These are phyloP conservation scores for Magnolia sinica DNA, from an alignment of 164 flowering plant species.

Conservation along the genomic window DNA sequence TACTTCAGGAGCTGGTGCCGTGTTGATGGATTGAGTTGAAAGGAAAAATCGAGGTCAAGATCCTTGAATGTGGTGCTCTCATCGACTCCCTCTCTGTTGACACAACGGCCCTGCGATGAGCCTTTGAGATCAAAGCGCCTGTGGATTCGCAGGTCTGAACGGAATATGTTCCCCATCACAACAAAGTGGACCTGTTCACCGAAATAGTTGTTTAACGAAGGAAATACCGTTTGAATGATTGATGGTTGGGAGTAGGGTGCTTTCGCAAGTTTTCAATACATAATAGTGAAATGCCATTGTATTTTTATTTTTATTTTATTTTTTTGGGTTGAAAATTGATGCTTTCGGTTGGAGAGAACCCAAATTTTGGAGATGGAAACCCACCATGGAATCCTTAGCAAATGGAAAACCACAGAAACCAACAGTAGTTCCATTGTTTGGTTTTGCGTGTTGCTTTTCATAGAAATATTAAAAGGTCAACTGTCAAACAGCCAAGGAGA, in stretches of 20 bases:
- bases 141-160: constrained; percentile 77
- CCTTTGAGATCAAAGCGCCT: constrained; percentile 89
- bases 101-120: constrained; percentile 69
- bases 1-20: constrained; percentile 68
- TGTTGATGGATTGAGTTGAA: constrained; percentile 69
- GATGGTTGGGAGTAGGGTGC: neutral
- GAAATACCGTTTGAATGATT: neutral
- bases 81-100: constrained; percentile 40
- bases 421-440: no score
- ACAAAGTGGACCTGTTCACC: constrained; percentile 72
- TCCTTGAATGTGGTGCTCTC: constrained; percentile 85
- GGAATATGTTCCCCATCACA: constrained; percentile 95
- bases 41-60: constrained; percentile 69
- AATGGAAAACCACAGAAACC: no score
- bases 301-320: no score
- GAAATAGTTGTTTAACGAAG: neutral
- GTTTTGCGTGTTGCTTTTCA: no score
- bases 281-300: neutral
- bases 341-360: no score
- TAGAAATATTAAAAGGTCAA: no score
- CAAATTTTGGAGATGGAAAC: neutral
- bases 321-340: no score
- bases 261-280: neutral
- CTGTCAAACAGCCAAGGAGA: no score
- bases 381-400: no score